Base-by-base conservation (phyloP, 768 basidiomycete genomes). In the Leccinellum rugosiceps region DNA sequence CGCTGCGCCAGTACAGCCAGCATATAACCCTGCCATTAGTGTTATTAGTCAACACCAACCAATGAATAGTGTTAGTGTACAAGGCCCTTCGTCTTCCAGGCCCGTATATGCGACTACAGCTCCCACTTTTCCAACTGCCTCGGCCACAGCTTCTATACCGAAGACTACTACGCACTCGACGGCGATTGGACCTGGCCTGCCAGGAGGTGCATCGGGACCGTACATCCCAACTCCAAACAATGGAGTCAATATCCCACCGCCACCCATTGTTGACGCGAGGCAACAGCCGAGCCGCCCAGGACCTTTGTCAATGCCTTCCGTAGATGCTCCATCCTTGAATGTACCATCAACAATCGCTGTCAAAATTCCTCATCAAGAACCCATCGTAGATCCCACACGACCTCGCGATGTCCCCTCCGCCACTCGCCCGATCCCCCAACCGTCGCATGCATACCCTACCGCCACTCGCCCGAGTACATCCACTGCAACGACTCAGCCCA, bases 341-440 rank as follows among this genome's bases (percentile, higher is more conserved):
- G 23, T 58, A 45, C 55, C 47, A 43, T 26, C 70, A 7, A 60
- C 63, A 46, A 38, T 44, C 45, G 19, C 53, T 54, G 48, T 49
- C 41, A 74, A 60, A 54, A 63, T 57, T 35, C 47, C 56, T 47
- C 47, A 60, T 43, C 59, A 66, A 23, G 70, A 73, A 50, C 63
- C 56, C 6, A 34, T 45, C 13, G 21, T 55, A 58, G 71, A 73
- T 38, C 53, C 64, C 23, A 59, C 52, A 9, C 65, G 64, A 48
- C 23, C 58, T 52, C 72, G 72, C 32, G 71, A 68, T 50, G 44
- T 49, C 11, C 56, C 64, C 26, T 58, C 61, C 15, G 32, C 57
- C 28, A 43, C 58, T 32, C 71, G 72, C 51, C 61, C 63, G 21
- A 48, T 47, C 51, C 49, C 58, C 31, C 56, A 63, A 45, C 59